Conservation (phyloP, 1,284 basidiomycete species). For the Ganoderma boninense region DNA sequence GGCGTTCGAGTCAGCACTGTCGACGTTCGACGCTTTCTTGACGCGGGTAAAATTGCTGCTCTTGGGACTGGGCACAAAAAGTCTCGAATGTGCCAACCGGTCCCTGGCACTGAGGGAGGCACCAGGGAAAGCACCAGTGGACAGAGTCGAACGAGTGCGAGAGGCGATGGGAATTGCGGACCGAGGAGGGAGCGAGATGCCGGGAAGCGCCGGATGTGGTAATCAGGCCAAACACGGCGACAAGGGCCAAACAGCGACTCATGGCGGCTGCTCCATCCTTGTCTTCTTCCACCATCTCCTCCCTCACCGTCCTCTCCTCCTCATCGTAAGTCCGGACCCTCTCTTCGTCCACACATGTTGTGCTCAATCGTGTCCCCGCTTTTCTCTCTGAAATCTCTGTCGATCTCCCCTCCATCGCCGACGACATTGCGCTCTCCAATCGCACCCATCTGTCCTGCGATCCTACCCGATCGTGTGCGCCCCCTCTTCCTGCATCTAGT, state of each 20-base stretch:
- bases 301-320: constrained; percentile 28
- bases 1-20: background rate
- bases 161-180: background rate
- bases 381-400: constrained; percentile 11
- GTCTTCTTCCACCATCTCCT: constrained; percentile 38
- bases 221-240: constrained; percentile 39
- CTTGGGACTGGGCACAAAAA: background rate
- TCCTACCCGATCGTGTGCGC: constrained; percentile 36
- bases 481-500: constrained; percentile 17
- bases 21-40: too few species aligned
- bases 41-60: too few species aligned
- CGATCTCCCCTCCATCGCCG: constrained; percentile 14
- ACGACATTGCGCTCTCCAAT: constrained; percentile 30
- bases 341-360: background rate
- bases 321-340: constrained; percentile 29
- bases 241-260: constrained; percentile 36
- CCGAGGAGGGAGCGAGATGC: background rate
- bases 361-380: constrained; percentile 16
- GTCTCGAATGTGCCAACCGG: background rate
- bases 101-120: background rate
- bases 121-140: too few species aligned
- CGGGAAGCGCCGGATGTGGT: constrained; percentile 23
- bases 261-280: constrained; percentile 32
- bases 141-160: too few species aligned
- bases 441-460: constrained; percentile 37